Conservation (phyloP, 768 basidiomycete species). For the Galerina marginata region DNA sequence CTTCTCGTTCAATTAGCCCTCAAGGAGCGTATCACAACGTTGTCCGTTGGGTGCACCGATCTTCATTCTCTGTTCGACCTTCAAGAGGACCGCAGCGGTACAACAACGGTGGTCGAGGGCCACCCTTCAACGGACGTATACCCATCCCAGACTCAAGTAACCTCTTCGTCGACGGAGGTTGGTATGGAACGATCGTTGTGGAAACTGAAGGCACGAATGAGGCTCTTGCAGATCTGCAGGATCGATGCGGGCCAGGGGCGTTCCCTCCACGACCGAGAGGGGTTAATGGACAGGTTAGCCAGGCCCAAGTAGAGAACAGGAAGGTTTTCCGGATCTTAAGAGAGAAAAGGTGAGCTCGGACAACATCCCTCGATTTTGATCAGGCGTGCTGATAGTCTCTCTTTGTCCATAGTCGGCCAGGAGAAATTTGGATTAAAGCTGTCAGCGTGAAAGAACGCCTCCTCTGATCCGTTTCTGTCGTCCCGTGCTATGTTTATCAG, state of each 20-base stretch:
- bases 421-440: slow-evolving; percentile 72
- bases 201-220: slow-evolving; percentile 92
- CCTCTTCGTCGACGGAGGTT: slow-evolving; percentile 73
- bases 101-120: slow-evolving; percentile 29
- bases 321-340: slow-evolving; percentile 71
- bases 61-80: slow-evolving; percentile 72
- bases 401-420: slow-evolving; percentile 34
- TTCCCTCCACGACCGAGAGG: slow-evolving; percentile 65
- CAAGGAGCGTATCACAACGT: slow-evolving; percentile 82
- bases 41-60: slow-evolving; percentile 85
- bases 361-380: slow-evolving; percentile 30
- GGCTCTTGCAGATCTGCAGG: slow-evolving; percentile 77
- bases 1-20: slow-evolving; percentile 50
- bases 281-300: slow-evolving; percentile 43
- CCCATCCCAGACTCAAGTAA: slow-evolving; percentile 61
- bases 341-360: slow-evolving; percentile 63
- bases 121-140: slow-evolving; percentile 36
- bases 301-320: slow-evolving; percentile 41
- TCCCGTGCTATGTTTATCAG: too few relatives aligned
- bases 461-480: background rate
- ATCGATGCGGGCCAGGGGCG: slow-evolving; percentile 68
- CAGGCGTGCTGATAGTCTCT: background rate
- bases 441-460: slow-evolving; percentile 54
- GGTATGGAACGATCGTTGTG: slow-evolving; percentile 84
- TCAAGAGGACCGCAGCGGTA: slow-evolving; percentile 39